Base-by-base conservation (phyloP, 441 rosid genomes). In the California macrophylla region DNA sequence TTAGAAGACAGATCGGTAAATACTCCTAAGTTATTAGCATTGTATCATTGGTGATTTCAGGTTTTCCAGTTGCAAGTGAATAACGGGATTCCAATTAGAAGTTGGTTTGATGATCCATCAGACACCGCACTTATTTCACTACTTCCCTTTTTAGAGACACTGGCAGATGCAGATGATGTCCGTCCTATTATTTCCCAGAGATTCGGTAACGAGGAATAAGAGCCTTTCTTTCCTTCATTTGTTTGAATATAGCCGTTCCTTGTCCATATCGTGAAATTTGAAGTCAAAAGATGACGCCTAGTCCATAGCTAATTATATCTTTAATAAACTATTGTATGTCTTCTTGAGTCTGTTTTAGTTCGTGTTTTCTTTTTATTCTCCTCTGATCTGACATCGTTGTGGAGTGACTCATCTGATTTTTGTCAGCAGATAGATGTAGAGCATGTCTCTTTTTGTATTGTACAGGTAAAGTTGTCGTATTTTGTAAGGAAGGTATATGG, bases 1-100 rank as follows among this genome's bases (percentile, higher is more conserved):
- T 6, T 21, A 7, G 3, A 18, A 20, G 24, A 54, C 61, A n/a
- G 89, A 66, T 15, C n/a, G 6, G 4, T 54, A 16, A 16, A 45
- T 42, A 66, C 40, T 71, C 8, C 30, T 36, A 63, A 25, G 16
- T 64, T 26, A 32, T 4, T 28, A 29, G 38, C 10, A 52, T 13
- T 15, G 24, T 56, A 69, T 61, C n/a, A 73, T 38, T 38, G 66
- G 24, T 63, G 66, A 26, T 66, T 20, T 69, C 75, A 92, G 99
- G 98, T 96, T 70, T 92, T 92, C 77, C 97, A 97, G 38, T 93
- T 91, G 80, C 97, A 93, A 83, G 93, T 93, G 79, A 96, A 93
- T 76, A 94, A 94, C 58, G 99, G 98, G 10, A 88, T 94, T 54
- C 97, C 98, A 3, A 94, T 94, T 50, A 94, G 90, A 81, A 94